Evolutionary conservation across 2,329 filamentous ascomycete species (phyloP), one percentile per base, ranked within the genome.

Genomic region (Orbilia brochopaga): DNA sequence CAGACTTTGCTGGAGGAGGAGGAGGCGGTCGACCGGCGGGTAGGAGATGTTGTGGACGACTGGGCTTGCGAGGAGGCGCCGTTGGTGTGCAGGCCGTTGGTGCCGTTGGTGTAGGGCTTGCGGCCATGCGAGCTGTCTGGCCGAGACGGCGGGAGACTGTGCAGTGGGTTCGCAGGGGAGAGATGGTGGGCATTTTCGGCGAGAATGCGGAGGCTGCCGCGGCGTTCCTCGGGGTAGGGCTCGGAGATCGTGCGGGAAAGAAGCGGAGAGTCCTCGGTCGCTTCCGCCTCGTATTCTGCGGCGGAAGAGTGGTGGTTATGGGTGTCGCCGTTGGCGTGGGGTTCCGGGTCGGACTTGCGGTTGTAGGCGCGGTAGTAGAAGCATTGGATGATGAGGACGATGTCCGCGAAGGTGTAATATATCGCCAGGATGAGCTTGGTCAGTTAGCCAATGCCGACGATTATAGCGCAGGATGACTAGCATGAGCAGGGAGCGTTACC

Each of bases 391-490:
- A 97, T 82, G 1, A 99, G 83, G 1, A 97, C 91, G 46, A 97
- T 85, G 78, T 97, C 93, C 72, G 92, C 92, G 40, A 96, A 84
- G 15, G 92, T 95, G 79, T 97, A 96, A 80, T 96, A 96, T 15
- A 96, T 85, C 11, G 92, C 92, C n/a, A 97, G 83, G 59, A 96
- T 96, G 73, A 91, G 88, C 86, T 88, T 73, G 58, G 35, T 32
- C 40, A 24, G 44, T 15, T 15, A 15, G n/a, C n/a, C 10, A 27
- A 21, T 5, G 23, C 46, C 8, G 27, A 32, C 4, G 24, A 58
- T 52, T 48, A 40, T 50, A 58, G 24, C n/a, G 72, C n/a, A n/a
- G n/a, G n/a, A n/a, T n/a, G n/a, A n/a, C n/a, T n/a, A n/a, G n/a
- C n/a, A n/a, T n/a, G n/a, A n/a, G n/a, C n/a, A n/a, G n/a, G n/a